Evolutionary conservation across 2,329 filamentous ascomycete species (phyloP).

Genomic region (Ampelomyces quisqualis): DNA sequence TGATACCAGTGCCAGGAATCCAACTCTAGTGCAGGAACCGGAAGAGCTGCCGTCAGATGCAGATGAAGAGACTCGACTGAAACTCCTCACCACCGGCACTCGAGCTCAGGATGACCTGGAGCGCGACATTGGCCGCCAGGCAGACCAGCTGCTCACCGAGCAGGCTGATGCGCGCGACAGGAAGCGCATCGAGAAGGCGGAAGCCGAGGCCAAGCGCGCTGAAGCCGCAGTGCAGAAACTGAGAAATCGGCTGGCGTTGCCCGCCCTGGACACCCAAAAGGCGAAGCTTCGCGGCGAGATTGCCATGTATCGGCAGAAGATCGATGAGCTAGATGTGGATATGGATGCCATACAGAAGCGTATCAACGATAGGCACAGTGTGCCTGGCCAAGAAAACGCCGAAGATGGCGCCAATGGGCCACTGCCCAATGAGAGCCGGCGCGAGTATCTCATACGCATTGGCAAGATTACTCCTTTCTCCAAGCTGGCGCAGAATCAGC

Average conservation of each 20-base stretch:
- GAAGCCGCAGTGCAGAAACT: slow-evolving; percentile 64
- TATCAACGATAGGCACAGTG: slow-evolving; percentile 71
- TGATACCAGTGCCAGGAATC: too few relatives aligned
- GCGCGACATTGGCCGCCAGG: slow-evolving; percentile 73
- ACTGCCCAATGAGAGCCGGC: slow-evolving; percentile 76
- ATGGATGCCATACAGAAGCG: slow-evolving; percentile 77
- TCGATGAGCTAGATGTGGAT: slow-evolving; percentile 67
- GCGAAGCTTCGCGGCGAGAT: slow-evolving; percentile 66
- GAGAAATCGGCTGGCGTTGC: slow-evolving; percentile 58
- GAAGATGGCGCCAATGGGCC: slow-evolving; percentile 57
- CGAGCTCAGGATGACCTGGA: slow-evolving; percentile 89
- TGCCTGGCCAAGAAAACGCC: slow-evolving; percentile 50
- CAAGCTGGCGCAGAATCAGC: slow-evolving; percentile 66
- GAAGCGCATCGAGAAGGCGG: slow-evolving; percentile 61
- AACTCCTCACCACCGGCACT: slow-evolving; percentile 41
- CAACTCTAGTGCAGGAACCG: too few relatives aligned
- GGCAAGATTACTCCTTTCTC: slow-evolving; percentile 98
- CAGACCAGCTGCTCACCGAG: slow-evolving; percentile 60
- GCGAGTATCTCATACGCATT: slow-evolving; percentile 89
- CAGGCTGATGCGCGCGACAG: slow-evolving; percentile 65
- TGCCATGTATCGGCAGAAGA: slow-evolving; percentile 63
- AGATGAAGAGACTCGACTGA: slow-evolving; percentile 47
- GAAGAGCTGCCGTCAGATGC: slow-evolving; percentile 34
- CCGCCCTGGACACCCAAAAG: slow-evolving; percentile 57
- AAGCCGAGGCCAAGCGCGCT: slow-evolving; percentile 57